These are phyloP conservation scores for Tylopilus plumbeoviolaceoides DNA, from an alignment of 768 basidiomycete species.

Conservation along the genomic window DNA sequence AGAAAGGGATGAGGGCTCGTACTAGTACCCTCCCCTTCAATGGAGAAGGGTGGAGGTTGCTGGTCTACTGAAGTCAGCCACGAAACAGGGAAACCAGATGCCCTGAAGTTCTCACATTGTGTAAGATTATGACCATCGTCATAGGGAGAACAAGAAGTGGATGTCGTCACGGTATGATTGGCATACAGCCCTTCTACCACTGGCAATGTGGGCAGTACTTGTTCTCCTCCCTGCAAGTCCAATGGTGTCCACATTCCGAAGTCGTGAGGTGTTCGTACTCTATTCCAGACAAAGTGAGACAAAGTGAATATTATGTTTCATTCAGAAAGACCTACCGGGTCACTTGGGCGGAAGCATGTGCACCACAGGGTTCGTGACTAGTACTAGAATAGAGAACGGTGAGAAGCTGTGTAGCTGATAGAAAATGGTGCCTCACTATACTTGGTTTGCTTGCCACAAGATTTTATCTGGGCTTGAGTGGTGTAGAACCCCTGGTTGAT, in stretches of 20 bases:
- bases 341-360: background rate
- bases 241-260: background rate
- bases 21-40: background rate
- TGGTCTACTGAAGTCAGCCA: background rate
- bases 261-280: too few relatives aligned
- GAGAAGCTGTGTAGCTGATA: background rate
- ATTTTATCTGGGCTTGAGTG: background rate
- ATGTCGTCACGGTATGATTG: too few relatives aligned
- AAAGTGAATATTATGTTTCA: too few relatives aligned
- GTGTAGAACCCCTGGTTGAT: background rate
- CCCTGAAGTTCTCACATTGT: too few relatives aligned
- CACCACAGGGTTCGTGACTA: background rate
- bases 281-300: too few relatives aligned
- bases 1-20: too few relatives aligned
- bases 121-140: background rate
- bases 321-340: too few relatives aligned
- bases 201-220: background rate
- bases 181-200: too few relatives aligned
- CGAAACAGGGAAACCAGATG: background rate
- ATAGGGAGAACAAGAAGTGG: background rate
- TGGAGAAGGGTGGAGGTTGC: too few relatives aligned
- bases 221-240: background rate
- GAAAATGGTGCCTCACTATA: background rate
- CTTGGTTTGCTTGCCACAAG: background rate
- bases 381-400: background rate